Evolutionary conservation across 2,329 filamentous ascomycete genomes (phyloP).

Genomic region (Fusarium napiforme): DNA sequence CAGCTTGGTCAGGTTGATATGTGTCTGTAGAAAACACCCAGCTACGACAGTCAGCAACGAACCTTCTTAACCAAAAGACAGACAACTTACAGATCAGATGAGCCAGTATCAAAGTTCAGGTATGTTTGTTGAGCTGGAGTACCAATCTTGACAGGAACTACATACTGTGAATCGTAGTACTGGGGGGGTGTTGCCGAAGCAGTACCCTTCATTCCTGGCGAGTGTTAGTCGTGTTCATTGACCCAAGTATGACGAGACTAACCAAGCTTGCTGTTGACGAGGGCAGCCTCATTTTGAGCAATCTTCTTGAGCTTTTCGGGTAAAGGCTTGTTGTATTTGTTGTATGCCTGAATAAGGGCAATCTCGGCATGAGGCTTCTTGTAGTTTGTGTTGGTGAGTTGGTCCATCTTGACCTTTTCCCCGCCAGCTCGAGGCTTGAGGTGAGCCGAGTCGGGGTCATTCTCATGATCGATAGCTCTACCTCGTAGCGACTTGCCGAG

Average conservation of each 20-base stretch:
- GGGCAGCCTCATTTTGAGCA: slow-evolving; percentile 25
- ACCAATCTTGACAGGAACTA: slow-evolving; percentile 72
- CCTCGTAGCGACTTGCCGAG: not conserved
- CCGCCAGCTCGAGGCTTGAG: slow-evolving; percentile 9
- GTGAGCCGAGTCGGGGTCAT: slow-evolving; percentile 10
- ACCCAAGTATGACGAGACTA: not conserved
- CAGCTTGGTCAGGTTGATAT: slow-evolving; percentile 55
- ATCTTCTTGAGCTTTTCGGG: slow-evolving; percentile 44
- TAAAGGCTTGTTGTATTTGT: slow-evolving; percentile 52
- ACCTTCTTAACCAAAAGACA: accelerated
- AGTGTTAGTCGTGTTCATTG: not conserved
- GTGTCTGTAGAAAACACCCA: slow-evolving; percentile 76
- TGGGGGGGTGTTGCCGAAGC: slow-evolving; percentile 44
- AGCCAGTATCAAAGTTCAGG: slow-evolving; percentile 75
- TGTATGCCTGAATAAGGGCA: slow-evolving; percentile 47
- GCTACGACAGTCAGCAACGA: slow-evolving; percentile 52
- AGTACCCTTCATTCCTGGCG: slow-evolving; percentile 34
- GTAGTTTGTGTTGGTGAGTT: slow-evolving; percentile 51
- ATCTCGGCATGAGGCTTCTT: slow-evolving; percentile 47
- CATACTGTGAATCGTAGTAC: slow-evolving; percentile 65
- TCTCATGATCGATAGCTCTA: slow-evolving; percentile 1
- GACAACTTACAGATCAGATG: slow-evolving; percentile 59
- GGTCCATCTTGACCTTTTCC: slow-evolving; percentile 45
- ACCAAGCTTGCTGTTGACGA: slow-evolving; percentile 43
- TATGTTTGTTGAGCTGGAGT: slow-evolving; percentile 65